A percentile compares a stretch with the other conserved stretches of the same genome.
Evolutionary conservation across 805 yeast genomes (phyloP).

Genomic region (Saccharomycopsis vini): DNA sequence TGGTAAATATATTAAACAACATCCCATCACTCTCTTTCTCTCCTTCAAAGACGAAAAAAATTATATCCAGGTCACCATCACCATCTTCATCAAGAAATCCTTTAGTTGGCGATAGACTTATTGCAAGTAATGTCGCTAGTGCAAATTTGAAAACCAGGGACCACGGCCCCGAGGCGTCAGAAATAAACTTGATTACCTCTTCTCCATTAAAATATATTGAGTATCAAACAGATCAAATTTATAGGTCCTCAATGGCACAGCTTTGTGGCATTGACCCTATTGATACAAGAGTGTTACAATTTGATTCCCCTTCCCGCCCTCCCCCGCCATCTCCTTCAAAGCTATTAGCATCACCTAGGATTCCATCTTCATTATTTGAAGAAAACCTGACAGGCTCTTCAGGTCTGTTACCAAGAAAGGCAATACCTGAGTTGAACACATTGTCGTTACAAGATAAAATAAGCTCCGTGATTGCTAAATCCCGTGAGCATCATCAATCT

Average conservation of each 20-base stretch:
- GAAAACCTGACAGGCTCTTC: too few relatives aligned
- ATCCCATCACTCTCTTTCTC: too few relatives aligned
- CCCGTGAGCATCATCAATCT: too few relatives aligned
- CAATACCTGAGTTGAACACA: conserved; percentile 19
- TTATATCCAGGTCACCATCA: conserved; percentile 17
- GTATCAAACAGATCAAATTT: conserved; percentile 37
- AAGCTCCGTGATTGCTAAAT: conserved; percentile 19
- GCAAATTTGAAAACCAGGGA: too few relatives aligned
- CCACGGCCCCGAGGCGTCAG: conserved; percentile 27
- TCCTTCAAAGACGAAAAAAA: too few relatives aligned
- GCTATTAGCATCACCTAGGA: too few relatives aligned
- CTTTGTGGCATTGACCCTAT: conserved; percentile 75
- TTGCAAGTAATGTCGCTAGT: conserved; percentile 44
- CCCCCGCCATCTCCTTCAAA: too few relatives aligned
- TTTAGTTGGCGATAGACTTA: conserved; percentile 45
- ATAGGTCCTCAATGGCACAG: conserved; percentile 77
- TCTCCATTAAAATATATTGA: conserved; percentile 35
- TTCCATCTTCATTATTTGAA: too few relatives aligned
- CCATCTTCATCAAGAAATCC: conserved; percentile 22
- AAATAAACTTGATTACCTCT: too few relatives aligned
- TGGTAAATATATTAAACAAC: too few relatives aligned
- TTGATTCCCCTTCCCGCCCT: too few relatives aligned
- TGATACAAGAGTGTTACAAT: conserved; percentile 32
- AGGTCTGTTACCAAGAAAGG: too few relatives aligned
- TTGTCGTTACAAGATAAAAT: conserved; percentile 19